Percentiles rank a stretch among this genome's conserved stretches.
phyloP scores from a whole-genome alignment of 1,284 basidiomycete species.

The Irpex sp. region DNA sequence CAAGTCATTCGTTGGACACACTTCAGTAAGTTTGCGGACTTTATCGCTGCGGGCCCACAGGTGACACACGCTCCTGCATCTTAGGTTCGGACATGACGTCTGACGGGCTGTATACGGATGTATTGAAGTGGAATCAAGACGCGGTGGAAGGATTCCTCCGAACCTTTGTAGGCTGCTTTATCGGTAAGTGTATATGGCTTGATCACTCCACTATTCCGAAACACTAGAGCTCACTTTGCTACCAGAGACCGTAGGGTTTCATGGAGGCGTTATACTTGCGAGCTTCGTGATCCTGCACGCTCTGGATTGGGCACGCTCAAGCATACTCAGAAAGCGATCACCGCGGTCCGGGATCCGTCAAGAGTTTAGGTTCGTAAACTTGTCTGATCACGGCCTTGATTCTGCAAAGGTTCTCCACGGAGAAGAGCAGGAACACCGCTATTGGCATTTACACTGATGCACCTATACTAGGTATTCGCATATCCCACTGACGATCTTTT shows the following conservation, averaged over 20 bases:
- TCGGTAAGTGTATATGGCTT: slow-evolving; percentile 48
- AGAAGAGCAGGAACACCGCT: background rate
- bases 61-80: slow-evolving; percentile 1
- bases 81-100: slow-evolving; percentile 12
- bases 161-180: slow-evolving; percentile 58
- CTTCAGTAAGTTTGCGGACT: slow-evolving; percentile 40
- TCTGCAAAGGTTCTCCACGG: background rate
- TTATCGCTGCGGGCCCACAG: background rate
- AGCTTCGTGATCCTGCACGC: slow-evolving; percentile 48
- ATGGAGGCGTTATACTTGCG: slow-evolving; percentile 56
- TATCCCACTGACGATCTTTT: slow-evolving; percentile 78
- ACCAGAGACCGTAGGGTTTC: slow-evolving; percentile 71
- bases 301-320: slow-evolving; percentile 32
- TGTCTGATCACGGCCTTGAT: slow-evolving; percentile 11
- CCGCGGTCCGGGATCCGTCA: slow-evolving; percentile 49
- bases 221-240: background rate
- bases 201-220: slow-evolving; percentile 9
- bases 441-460: background rate
- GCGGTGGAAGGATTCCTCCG: slow-evolving; percentile 49
- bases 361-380: slow-evolving; percentile 49
- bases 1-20: slow-evolving; percentile 76
- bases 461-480: slow-evolving; percentile 53
- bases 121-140: slow-evolving; percentile 29
- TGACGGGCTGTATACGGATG: slow-evolving; percentile 8
- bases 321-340: slow-evolving; percentile 7